Conservation (phyloP, 805 yeast genomes). For the Wickerhamomyces hampshirensis region DNA sequence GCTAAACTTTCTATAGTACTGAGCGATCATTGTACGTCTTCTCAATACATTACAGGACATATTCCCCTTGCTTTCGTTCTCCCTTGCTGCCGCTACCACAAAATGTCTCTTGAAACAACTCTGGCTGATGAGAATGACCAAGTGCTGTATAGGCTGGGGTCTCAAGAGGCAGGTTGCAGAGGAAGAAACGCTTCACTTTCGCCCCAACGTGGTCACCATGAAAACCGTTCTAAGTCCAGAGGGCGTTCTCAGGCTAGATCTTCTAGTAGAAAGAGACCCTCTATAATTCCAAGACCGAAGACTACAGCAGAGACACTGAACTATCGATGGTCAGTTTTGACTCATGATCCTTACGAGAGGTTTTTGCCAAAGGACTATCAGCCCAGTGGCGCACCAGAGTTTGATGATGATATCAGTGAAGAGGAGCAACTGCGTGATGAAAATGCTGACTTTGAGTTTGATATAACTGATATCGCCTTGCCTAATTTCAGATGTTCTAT, state of each 20-base stretch:
- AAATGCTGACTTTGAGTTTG: slow-evolving; percentile 26
- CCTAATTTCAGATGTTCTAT: slow-evolving; percentile 25
- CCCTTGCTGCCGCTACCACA: no score
- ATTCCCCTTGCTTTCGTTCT: no score
- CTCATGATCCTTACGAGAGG: slow-evolving; percentile 72
- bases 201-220: slow-evolving; percentile 4
- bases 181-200: slow-evolving; percentile 11
- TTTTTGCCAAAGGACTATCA: slow-evolving; percentile 26
- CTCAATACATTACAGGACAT: no score
- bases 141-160: background rate
- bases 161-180: slow-evolving; percentile 1
- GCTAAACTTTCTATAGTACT: no score
- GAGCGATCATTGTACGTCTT: no score
- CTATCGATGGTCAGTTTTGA: slow-evolving; percentile 58
- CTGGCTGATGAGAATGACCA: background rate
- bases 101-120: no score
- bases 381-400: slow-evolving; percentile 18
- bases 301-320: slow-evolving; percentile 27
- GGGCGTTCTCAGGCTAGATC: slow-evolving; percentile 15
- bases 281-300: slow-evolving; percentile 19
- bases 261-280: slow-evolving; percentile 5
- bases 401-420: slow-evolving; percentile 34
- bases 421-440: slow-evolving; percentile 54
- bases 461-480: slow-evolving; percentile 31
- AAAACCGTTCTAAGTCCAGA: slow-evolving; percentile 9